A percentile compares a stretch with the other conserved stretches of the same genome.
Conservation (phyloP, 768 basidiomycete genomes). For the Inosperma sp. region DNA sequence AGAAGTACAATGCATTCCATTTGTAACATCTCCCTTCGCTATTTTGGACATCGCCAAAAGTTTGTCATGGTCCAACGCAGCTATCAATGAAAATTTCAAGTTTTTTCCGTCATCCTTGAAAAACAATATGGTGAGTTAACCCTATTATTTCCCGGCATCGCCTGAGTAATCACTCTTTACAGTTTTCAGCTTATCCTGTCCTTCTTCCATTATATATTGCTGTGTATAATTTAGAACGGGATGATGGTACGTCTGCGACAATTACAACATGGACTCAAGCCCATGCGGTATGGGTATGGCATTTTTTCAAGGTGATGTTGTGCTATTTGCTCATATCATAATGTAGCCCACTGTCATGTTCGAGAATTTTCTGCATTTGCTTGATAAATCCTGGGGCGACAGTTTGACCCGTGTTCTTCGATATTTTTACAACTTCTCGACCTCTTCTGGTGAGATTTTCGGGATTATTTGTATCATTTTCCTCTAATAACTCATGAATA, state of each 20-base stretch:
- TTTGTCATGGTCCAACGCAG: constrained; percentile 34
- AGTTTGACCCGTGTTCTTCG: not conserved
- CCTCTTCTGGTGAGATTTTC: not conserved
- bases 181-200: constrained; percentile 60
- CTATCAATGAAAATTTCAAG: constrained; percentile 34
- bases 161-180: constrained; percentile 4
- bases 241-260: not conserved
- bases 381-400: not conserved
- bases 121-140: constrained; percentile 39
- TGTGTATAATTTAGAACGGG: constrained; percentile 34
- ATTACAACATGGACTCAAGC: constrained; percentile 10
- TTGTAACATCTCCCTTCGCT: constrained; percentile 48
- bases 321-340: not conserved
- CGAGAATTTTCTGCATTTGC: constrained; percentile 5
- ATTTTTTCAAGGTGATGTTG: not conserved
- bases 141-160: constrained; percentile 4
- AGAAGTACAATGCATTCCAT: constrained; percentile 55
- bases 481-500: not conserved
- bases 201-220: constrained; percentile 61
- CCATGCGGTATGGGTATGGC: constrained; percentile 20
- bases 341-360: constrained; percentile 2
- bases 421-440: not conserved
- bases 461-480: not conserved
- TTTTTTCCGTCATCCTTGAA: constrained; percentile 43
- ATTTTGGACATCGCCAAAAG: constrained; percentile 35